Evolutionary conservation across 2,329 filamentous ascomycete species (phyloP).

Genomic region (Dactylellina sp.): DNA sequence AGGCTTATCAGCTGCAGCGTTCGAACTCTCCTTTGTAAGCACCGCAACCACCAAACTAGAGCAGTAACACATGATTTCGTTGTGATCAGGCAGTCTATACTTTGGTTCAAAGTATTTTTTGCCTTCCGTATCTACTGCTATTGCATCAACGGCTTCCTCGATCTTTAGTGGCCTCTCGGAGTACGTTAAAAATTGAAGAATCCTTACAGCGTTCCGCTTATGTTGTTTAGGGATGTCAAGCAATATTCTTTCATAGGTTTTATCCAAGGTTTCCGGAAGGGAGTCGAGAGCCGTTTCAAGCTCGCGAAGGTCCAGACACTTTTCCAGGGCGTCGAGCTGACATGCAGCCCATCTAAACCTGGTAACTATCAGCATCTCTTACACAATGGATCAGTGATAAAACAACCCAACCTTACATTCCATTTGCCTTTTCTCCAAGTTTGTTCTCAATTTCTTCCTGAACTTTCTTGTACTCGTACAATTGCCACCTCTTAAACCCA

Average conservation of each 20-base stretch:
- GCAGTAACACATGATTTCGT: slow-evolving; percentile 2
- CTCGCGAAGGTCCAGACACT: slow-evolving; percentile 51
- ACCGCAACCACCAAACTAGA: slow-evolving; percentile 51
- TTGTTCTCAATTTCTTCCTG: slow-evolving; percentile 13
- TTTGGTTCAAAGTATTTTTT: slow-evolving; percentile 22
- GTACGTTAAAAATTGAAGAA: slow-evolving; percentile 61
- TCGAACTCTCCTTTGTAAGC: too few relatives aligned
- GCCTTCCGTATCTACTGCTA: not conserved
- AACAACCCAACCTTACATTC: too few relatives aligned
- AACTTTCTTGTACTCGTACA: slow-evolving; percentile 56
- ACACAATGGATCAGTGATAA: too few relatives aligned
- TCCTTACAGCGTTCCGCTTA: slow-evolving; percentile 55
- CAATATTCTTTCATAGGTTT: slow-evolving; percentile 60
- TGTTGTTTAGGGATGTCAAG: slow-evolving; percentile 55
- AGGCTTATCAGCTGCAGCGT: too few relatives aligned
- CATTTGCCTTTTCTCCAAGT: slow-evolving; percentile 58
- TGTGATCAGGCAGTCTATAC: slow-evolving; percentile 59
- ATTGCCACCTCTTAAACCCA: slow-evolving; percentile 60
- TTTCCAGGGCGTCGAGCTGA: slow-evolving; percentile 61
- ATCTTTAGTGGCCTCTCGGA: slow-evolving; percentile 59
- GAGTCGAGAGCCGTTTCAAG: slow-evolving; percentile 47
- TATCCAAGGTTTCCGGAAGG: slow-evolving; percentile 58
- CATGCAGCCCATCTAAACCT: slow-evolving; percentile 61
- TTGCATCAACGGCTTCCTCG: slow-evolving; percentile 5
- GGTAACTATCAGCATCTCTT: too few relatives aligned